phyloP scores from a whole-genome alignment of 805 yeast species.

The Candida rishiriensis region DNA sequence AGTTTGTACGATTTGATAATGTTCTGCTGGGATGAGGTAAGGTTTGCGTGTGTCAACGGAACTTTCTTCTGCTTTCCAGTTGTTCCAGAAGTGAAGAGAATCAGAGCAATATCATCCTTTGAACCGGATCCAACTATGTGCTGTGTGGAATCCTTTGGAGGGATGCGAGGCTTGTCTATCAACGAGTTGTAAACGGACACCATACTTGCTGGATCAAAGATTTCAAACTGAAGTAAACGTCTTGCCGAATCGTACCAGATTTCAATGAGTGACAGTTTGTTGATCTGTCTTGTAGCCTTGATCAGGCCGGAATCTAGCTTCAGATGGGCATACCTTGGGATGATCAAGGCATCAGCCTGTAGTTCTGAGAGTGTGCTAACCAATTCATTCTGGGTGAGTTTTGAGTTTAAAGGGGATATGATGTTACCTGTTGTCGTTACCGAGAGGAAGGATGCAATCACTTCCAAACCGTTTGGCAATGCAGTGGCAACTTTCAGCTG shows the following conservation, averaged over 20 bases:
- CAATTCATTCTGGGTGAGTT: slow-evolving; percentile 56
- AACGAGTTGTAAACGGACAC: slow-evolving; percentile 16
- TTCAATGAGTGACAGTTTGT: slow-evolving; percentile 54
- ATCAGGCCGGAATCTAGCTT: slow-evolving; percentile 28
- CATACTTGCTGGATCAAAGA: slow-evolving; percentile 13
- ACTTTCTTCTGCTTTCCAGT: slow-evolving; percentile 77
- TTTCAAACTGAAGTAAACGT: slow-evolving; percentile 37
- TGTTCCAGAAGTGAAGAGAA: slow-evolving; percentile 71
- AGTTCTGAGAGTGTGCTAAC: slow-evolving; percentile 62
- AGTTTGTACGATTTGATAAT: slow-evolving; percentile 55
- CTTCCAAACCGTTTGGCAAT: slow-evolving; percentile 57
- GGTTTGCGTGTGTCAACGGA: slow-evolving; percentile 61
- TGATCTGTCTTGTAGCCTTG: slow-evolving; percentile 26
- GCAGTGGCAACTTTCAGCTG: slow-evolving; percentile 55
- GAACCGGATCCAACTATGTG: slow-evolving; percentile 11
- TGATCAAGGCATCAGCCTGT: slow-evolving; percentile 51
- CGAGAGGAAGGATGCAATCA: slow-evolving; percentile 51
- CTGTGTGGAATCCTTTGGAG: slow-evolving; percentile 7
- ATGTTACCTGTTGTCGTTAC: slow-evolving; percentile 51
- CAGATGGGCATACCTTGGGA: slow-evolving; percentile 46
- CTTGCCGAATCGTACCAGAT: slow-evolving; percentile 41
- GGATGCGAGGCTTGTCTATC: slow-evolving; percentile 12
- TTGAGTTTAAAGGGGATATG: slow-evolving; percentile 68
- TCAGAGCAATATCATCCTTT: slow-evolving; percentile 52
- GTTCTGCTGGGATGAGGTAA: slow-evolving; percentile 55